Conservation (phyloP, 2,329 filamentous ascomycete species). For the Lomentospora prolificans region DNA sequence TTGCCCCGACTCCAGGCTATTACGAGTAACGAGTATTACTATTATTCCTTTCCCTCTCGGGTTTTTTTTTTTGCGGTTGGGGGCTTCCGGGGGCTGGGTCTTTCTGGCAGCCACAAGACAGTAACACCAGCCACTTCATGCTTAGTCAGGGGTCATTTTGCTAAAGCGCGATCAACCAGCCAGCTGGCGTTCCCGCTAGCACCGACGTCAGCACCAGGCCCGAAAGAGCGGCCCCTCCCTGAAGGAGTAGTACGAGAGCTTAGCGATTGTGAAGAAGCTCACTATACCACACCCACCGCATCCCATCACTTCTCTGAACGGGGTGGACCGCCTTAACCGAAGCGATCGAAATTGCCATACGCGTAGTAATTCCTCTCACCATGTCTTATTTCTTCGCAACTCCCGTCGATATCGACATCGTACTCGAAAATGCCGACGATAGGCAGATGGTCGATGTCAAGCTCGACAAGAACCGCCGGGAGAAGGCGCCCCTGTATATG, state of each 20-base stretch:
- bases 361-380: conserved; percentile 16
- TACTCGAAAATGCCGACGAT: conserved; percentile 90
- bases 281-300: neutral
- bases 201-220: neutral
- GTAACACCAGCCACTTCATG: too few relatives aligned
- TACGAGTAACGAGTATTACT: too few relatives aligned
- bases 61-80: too few relatives aligned
- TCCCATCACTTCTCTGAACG: neutral
- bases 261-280: neutral
- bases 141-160: too few relatives aligned
- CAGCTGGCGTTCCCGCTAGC: neutral
- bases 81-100: too few relatives aligned
- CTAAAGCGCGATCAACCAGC: too few relatives aligned
- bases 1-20: too few relatives aligned
- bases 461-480: conserved; percentile 93
- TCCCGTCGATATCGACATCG: conserved; percentile 96
- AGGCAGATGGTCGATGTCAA: conserved; percentile 94
- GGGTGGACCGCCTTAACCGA: neutral
- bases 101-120: too few relatives aligned
- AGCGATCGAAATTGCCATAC: neutral
- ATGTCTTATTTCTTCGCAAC: conserved; percentile 99
- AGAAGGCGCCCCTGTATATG: conserved; percentile 94
- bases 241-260: neutral
- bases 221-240: neutral
- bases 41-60: too few relatives aligned